Percentiles rank a stretch among this genome's conserved stretches.
Conservation (phyloP, 139 green algal genomes). For the Monoraphidium neglectum region DNA sequence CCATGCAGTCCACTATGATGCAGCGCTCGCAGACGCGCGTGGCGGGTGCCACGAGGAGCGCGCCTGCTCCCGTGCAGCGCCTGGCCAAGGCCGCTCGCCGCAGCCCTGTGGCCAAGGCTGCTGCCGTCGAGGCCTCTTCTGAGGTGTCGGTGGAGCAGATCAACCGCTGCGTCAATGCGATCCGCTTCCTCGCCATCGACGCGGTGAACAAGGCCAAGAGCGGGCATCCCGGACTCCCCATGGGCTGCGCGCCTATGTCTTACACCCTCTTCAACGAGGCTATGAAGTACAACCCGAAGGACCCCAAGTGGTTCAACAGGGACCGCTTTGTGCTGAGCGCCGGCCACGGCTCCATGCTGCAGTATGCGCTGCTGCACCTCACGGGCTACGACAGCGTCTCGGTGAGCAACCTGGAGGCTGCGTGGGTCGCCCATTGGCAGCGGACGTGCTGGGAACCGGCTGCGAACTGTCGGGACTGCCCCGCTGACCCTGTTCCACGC, state of each 20-base stretch:
- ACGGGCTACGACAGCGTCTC: slow-evolving; percentile 89
- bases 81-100: not conserved
- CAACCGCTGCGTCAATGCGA: slow-evolving; percentile 71
- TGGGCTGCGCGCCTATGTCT: slow-evolving; percentile 94
- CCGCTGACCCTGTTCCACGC: not conserved
- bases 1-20: not conserved
- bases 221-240: slow-evolving; percentile 92
- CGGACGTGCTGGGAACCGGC: not conserved
- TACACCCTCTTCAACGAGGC: slow-evolving; percentile 97
- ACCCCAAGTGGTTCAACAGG: slow-evolving; percentile 93
- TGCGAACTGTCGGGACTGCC: not conserved
- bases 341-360: slow-evolving; percentile 99
- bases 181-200: slow-evolving; percentile 90
- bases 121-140: not conserved
- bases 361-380: slow-evolving; percentile 98
- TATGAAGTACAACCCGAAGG: slow-evolving; percentile 97
- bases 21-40: not conserved
- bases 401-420: slow-evolving; percentile 59
- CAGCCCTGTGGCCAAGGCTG: not conserved
- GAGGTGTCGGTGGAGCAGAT: not conserved
- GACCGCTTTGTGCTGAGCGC: slow-evolving; percentile 99
- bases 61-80: not conserved
- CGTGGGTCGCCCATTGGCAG: not conserved
- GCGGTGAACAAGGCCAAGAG: slow-evolving; percentile 82
- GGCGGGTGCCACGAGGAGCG: not conserved